Conservation (phyloP, 306 rosid genomes). For the Citrullus mucosospermus region DNA sequence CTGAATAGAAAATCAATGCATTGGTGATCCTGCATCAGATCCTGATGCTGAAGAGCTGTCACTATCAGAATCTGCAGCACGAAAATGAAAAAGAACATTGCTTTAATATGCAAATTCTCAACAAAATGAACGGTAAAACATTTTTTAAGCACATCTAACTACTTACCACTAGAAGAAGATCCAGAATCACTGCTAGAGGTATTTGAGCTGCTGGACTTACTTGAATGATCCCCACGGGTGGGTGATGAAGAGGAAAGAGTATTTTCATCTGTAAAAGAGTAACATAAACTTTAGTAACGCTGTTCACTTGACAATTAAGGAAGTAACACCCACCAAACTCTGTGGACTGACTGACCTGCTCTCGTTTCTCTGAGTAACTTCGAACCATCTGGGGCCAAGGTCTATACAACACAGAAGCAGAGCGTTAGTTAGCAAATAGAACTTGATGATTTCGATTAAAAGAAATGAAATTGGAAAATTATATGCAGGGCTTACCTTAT, state of each 20-base stretch:
- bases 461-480: not conserved
- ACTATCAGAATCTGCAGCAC: constrained; percentile 75
- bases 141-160: not conserved
- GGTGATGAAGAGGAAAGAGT: constrained; percentile 37
- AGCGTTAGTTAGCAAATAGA: not conserved
- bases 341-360: constrained; percentile 28
- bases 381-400: constrained; percentile 20
- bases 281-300: constrained; percentile 1
- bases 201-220: constrained; percentile 86
- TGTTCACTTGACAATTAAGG: not conserved
- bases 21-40: constrained; percentile 66
- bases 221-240: constrained; percentile 41
- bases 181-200: constrained; percentile 92
- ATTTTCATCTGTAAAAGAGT: constrained; percentile 34
- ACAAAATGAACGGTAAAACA: not conserved
- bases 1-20: constrained; percentile 39
- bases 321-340: constrained; percentile 1
- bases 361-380: constrained; percentile 29
- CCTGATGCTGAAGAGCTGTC: constrained; percentile 86
- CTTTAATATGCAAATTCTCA: not conserved
- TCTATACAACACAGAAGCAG: constrained; percentile 15
- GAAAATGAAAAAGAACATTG: not conserved
- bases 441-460: constrained; percentile 4
- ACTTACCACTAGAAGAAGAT: constrained; percentile 86
- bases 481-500: constrained; percentile 28